A percentile compares a stretch with the other conserved stretches of the same genome.
phyloP scores from a whole-genome alignment of 1,284 basidiomycete species.

The Pseudozyma sp. region DNA sequence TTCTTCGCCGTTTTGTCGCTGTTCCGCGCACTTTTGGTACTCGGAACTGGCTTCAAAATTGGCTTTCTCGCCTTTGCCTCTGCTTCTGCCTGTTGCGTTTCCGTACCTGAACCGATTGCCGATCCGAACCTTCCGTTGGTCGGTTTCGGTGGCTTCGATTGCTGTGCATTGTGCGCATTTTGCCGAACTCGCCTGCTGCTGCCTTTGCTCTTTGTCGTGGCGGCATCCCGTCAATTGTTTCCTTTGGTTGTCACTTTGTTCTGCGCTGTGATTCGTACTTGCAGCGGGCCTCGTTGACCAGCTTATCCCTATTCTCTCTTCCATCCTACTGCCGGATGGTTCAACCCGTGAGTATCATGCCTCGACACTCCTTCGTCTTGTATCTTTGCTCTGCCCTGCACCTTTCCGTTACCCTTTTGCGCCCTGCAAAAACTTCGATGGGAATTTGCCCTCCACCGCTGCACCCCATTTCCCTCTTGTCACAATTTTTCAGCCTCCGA shows the following conservation, averaged over 20 bases:
- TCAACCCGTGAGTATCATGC: constrained; percentile 24
- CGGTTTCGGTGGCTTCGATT: constrained; percentile 8
- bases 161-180: constrained; percentile 9
- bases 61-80: neutral
- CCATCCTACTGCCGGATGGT: constrained; percentile 29
- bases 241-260: neutral
- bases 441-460: constrained; percentile 1
- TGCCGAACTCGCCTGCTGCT: constrained; percentile 5
- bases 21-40: constrained; percentile 13
- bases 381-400: neutral
- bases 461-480: constrained; percentile 2
- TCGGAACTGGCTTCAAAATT: constrained; percentile 23
- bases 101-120: constrained; percentile 13
- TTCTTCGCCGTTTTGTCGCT: constrained; percentile 16
- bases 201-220: constrained; percentile 2
- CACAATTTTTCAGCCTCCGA: constrained; percentile 14
- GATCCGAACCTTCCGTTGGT: constrained; percentile 11
- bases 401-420: neutral
- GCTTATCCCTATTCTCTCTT: constrained; percentile 17
- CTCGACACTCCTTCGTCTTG: neutral
- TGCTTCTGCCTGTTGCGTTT: neutral
- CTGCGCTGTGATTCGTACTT: constrained; percentile 28
- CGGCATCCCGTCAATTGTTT: no score
- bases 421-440: neutral
- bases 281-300: constrained; percentile 31